phyloP scores from a whole-genome alignment of 1,284 basidiomycete species.

The Irpex rosettiformis region DNA sequence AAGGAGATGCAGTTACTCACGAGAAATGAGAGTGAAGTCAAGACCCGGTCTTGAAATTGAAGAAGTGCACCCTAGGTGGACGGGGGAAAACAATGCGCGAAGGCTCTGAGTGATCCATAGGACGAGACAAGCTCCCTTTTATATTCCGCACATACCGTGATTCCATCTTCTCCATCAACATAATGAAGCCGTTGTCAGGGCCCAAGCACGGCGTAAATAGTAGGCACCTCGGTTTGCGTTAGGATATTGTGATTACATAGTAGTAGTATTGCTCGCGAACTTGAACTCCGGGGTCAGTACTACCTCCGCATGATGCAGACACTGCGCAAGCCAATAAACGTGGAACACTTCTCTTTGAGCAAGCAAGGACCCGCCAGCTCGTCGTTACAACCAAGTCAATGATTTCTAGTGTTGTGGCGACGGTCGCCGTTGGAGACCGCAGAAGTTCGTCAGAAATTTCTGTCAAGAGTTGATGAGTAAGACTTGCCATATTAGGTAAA shows the following conservation, averaged over 20 bases:
- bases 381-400: background rate
- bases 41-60: slow-evolving; percentile 2
- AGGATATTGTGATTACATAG: background rate
- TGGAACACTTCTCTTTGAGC: background rate
- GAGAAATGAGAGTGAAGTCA: slow-evolving; percentile 1
- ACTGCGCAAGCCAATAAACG: background rate
- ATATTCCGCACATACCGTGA: background rate
- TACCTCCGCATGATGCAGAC: background rate
- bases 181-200: slow-evolving; percentile 1
- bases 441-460: background rate
- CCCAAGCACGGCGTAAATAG: background rate
- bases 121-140: background rate
- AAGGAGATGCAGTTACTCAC: background rate
- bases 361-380: background rate
- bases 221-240: background rate
- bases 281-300: no score
- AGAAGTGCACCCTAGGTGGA: slow-evolving; percentile 4
- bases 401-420: background rate
- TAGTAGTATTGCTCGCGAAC: background rate
- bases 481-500: background rate
- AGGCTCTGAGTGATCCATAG: background rate
- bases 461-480: background rate
- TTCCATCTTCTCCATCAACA: background rate
- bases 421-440: background rate
- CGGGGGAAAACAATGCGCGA: slow-evolving; percentile 3